Evolutionary conservation across 352 stramenopile species (phyloP).

Genomic region (Pythium monospermum): DNA sequence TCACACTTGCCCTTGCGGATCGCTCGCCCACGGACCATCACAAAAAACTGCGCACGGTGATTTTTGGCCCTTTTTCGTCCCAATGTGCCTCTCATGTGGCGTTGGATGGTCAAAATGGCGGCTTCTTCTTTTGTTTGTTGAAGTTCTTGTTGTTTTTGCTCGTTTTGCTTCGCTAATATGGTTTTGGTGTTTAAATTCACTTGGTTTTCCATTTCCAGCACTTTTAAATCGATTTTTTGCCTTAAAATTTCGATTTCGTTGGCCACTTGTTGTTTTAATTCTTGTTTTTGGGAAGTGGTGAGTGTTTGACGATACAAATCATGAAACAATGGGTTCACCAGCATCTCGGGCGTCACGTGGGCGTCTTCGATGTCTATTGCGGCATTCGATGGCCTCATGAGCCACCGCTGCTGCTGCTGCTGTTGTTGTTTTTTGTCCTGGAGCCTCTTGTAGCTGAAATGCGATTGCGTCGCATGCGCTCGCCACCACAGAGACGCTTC

Average conservation of each 20-base stretch:
- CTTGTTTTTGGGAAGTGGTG: constrained; percentile 7
- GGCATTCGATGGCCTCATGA: no score
- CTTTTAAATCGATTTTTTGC: no score
- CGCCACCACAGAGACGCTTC: constrained; percentile 54
- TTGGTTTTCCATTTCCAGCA: constrained; percentile 41
- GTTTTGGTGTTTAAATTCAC: constrained; percentile 56
- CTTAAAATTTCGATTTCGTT: constrained; percentile 2
- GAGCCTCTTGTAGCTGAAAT: constrained; percentile 9
- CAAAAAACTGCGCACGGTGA: constrained; percentile 52
- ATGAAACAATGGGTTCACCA: constrained; percentile 48
- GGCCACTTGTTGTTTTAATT: constrained; percentile 22
- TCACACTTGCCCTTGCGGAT: constrained; percentile 68
- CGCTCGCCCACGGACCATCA: constrained; percentile 58
- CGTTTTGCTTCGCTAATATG: constrained; percentile 25
- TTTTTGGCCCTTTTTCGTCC: constrained; percentile 38
- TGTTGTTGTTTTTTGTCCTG: constrained; percentile 8
- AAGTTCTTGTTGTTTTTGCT: constrained; percentile 24
- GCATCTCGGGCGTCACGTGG: constrained; percentile 37
- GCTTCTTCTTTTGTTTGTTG: constrained; percentile 35
- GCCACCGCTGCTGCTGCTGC: no score
- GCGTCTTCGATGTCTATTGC: constrained; percentile 3
- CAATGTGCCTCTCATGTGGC: constrained; percentile 35
- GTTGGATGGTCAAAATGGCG: constrained; percentile 43
- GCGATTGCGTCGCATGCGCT: constrained; percentile 32
- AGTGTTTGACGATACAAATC: constrained; percentile 26